Evolutionary conservation across 2,329 filamentous ascomycete species (phyloP), one percentile per base, ranked within the genome.

Genomic region (Cytospora schulzeri): DNA sequence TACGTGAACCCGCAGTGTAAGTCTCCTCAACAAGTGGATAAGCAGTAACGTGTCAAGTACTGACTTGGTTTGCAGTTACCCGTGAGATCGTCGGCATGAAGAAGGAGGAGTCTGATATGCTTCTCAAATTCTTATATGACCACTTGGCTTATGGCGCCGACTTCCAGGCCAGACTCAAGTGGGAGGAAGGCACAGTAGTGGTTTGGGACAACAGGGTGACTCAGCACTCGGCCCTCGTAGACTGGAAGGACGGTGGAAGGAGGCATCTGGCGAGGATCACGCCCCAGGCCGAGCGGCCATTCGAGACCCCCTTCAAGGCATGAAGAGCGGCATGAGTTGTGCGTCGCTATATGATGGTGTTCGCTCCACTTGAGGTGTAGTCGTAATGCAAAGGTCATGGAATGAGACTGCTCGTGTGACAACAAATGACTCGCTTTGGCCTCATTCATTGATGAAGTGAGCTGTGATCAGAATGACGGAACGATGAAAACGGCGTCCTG

Each of bases 141-240:
- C 91, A 93, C 71, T 86, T 92, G 60, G 88, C 88, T 0, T 83
- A 85, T 50, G 88, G 88, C 24, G 86, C 88, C 57, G 90, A 93
- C 72, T 86, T 92, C 74, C 91, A 93, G 70, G 83, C 83, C 6
- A 84, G 91, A 28, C 83, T 96, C 57, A 90, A 89, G 75, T 96
- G 92, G 92, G 87, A 87, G 70, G 82, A 86, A 52, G 85, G 86
- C n/a, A 94, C 91, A 0, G 91, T 96, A 1, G 90, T 95, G 2
- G 87, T 94, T 0, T 96, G 91, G 91, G 92, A 95, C 75, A 95
- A 94, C 78, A 83, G 91, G 35, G 86, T 93, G 0, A 93, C 90
- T 12, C 84, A 87, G 69, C 92, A 96, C 75, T 90, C 90, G 8
- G 92, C 92, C 2, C 79, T 94, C 48, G 80, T 94, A 4, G 92